Conservation (phyloP, 2,329 filamentous ascomycete species). For the Diaporthe velutina region DNA sequence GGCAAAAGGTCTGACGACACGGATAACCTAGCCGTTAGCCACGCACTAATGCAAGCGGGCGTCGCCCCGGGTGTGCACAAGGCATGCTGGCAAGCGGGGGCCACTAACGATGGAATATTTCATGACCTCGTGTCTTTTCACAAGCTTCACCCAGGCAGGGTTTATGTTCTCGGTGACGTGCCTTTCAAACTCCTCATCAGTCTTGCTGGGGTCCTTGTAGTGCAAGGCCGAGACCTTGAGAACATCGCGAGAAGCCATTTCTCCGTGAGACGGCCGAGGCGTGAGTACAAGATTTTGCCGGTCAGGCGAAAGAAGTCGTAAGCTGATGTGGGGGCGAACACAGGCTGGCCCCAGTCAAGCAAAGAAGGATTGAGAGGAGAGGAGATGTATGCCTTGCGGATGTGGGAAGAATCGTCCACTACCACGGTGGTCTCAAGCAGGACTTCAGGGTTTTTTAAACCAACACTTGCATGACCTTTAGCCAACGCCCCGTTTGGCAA, state of each 20-base stretch:
- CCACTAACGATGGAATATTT: neutral
- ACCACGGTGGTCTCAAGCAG: neutral
- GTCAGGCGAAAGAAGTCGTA: neutral
- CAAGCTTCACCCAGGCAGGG: neutral
- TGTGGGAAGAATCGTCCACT: too few species aligned
- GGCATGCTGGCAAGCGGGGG: neutral
- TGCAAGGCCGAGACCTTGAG: slow-evolving; percentile 4
- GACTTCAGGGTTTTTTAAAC: neutral
- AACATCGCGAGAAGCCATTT: neutral
- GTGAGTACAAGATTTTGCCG: neutral
- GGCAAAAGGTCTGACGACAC: neutral
- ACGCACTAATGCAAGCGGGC: neutral
- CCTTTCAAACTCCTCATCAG: neutral
- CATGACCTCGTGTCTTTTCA: neutral
- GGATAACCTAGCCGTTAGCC: neutral
- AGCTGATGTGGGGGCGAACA: neutral
- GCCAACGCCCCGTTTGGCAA: too few species aligned
- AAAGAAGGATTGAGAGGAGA: too few species aligned
- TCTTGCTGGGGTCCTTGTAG: neutral
- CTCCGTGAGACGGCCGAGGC: neutral
- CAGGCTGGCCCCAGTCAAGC: neutral
- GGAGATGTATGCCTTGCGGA: too few species aligned
- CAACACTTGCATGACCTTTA: too few species aligned
- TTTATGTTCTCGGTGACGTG: neutral
- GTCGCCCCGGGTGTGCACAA: neutral